Conservation (phyloP, 352 stramenopile genomes). For the Phytophthora cryptogea region DNA sequence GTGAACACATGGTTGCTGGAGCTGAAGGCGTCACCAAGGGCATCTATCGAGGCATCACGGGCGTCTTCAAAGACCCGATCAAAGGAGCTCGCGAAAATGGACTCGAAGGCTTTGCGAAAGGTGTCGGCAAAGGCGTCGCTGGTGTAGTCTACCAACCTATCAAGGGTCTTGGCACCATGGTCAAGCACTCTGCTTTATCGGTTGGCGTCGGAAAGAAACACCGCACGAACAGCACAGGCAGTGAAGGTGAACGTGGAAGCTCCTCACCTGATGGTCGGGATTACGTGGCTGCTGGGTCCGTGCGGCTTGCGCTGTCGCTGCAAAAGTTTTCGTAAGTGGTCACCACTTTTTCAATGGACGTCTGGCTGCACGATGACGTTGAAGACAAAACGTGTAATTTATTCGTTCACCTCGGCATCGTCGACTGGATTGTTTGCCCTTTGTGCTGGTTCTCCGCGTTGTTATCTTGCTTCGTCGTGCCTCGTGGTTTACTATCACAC, state of each 20-base stretch:
- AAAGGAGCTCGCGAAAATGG: constrained; percentile 74
- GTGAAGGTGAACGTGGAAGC: constrained; percentile 32
- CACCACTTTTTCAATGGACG: no score
- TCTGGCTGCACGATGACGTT: constrained; percentile 6
- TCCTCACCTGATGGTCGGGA: constrained; percentile 26
- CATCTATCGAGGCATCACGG: constrained; percentile 73
- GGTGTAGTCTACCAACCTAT: constrained; percentile 76
- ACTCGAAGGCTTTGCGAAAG: constrained; percentile 75
- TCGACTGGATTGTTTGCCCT: constrained; percentile 1
- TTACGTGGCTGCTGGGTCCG: constrained; percentile 54
- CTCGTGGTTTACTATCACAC: constrained; percentile 19
- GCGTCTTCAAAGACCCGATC: constrained; percentile 82
- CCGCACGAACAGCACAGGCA: constrained; percentile 32
- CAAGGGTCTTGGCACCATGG: constrained; percentile 73
- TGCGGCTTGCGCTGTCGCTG: constrained; percentile 69
- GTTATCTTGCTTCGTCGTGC: constrained; percentile 9
- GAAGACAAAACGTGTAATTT: constrained; percentile 61
- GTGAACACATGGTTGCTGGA: constrained; percentile 80
- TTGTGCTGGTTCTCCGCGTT: not conserved
- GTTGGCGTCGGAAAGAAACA: constrained; percentile 62
- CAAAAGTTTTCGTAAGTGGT: constrained; percentile 53
- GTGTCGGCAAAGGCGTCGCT: constrained; percentile 66
- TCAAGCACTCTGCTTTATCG: constrained; percentile 74
- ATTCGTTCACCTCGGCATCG: constrained; percentile 40
- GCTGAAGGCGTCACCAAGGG: constrained; percentile 72